phyloP scores from a whole-genome alignment of 2,329 filamentous ascomycete genomes.

The Emmonsiellopsis sp. region DNA sequence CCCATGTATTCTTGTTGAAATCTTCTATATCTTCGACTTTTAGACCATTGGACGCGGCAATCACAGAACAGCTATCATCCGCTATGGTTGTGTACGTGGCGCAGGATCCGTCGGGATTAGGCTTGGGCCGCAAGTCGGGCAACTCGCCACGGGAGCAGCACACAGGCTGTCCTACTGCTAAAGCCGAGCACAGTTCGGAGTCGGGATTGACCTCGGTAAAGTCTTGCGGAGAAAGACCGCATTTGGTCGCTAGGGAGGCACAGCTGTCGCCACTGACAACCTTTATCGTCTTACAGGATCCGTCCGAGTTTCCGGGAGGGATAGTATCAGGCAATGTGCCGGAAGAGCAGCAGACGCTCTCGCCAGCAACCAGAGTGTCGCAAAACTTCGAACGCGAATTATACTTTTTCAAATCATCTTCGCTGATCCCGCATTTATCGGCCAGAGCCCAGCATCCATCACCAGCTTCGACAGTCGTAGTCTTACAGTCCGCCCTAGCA shows the following conservation, averaged over 20 bases:
- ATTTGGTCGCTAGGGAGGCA: constrained; percentile 26
- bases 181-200: constrained; percentile 15
- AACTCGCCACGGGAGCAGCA: constrained; percentile 27
- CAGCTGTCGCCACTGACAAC: constrained; percentile 31
- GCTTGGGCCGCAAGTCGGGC: constrained; percentile 27
- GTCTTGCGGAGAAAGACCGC: constrained; percentile 29
- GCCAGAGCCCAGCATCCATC: not conserved
- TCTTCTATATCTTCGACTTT: constrained; percentile 28
- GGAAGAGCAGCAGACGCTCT: not conserved
- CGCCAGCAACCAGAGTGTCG: not conserved
- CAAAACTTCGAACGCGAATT: not conserved
- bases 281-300: constrained; percentile 12
- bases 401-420: not conserved
- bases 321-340: not conserved
- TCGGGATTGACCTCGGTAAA: constrained; percentile 32
- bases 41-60: constrained; percentile 26
- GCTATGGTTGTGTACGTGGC: constrained; percentile 23
- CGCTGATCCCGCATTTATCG: not conserved
- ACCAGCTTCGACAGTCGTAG: not conserved
- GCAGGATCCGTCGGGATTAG: constrained; percentile 28
- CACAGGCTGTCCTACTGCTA: constrained; percentile 17
- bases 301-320: not conserved
- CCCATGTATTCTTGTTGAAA: constrained; percentile 37
- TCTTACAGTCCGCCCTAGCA: not conserved
- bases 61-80: constrained; percentile 25